These are phyloP conservation scores for Sporothrix pallida DNA, from an alignment of 2,329 filamentous ascomycete species.

Conservation along the genomic window DNA sequence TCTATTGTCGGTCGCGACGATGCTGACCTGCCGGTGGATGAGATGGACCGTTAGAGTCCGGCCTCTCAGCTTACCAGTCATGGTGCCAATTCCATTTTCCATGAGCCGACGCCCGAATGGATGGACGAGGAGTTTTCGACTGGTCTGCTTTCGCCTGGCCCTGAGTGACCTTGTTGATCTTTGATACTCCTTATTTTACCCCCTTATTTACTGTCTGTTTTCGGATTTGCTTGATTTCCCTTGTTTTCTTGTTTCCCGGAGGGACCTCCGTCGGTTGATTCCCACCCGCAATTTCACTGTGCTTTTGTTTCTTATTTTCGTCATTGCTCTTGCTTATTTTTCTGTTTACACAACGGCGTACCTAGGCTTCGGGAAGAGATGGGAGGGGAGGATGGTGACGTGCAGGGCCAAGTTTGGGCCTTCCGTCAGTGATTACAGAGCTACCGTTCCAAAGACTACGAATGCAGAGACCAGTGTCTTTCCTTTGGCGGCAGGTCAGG, in stretches of 20 bases:
- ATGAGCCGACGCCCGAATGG: too few species aligned
- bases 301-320: neutral
- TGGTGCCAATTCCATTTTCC: too few species aligned
- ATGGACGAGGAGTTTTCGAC: neutral
- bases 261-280: constrained; percentile 1
- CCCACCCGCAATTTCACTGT: neutral
- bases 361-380: constrained; percentile 11
- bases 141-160: neutral
- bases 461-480: constrained; percentile 18
- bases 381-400: neutral
- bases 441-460: neutral
- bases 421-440: neutral
- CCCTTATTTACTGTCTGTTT: neutral
- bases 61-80: neutral
- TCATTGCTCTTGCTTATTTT: neutral
- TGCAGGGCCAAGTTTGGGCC: neutral
- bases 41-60: constrained; percentile 66
- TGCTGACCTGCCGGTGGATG: constrained; percentile 75
- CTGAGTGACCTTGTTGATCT: neutral
- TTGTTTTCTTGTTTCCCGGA: neutral
- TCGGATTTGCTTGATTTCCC: constrained; percentile 13
- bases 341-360: constrained; percentile 27
- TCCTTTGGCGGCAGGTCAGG: neutral
- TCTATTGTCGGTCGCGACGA: constrained; percentile 80
- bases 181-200: neutral